Conservation (phyloP, 352 stramenopile species). For the Globisporangium ultimum region DNA sequence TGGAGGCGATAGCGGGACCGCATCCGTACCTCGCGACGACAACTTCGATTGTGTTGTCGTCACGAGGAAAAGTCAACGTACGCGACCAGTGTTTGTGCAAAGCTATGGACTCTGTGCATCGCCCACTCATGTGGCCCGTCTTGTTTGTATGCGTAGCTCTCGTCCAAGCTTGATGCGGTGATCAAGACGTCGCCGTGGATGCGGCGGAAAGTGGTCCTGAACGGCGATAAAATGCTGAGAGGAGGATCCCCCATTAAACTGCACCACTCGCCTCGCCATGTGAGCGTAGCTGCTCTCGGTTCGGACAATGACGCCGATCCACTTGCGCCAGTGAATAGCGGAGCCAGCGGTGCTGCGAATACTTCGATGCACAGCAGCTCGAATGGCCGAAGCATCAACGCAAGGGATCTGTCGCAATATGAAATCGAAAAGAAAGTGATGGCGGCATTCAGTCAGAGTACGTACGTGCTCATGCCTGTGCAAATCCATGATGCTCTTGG, state of each 20-base stretch:
- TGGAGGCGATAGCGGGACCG: constrained; percentile 6
- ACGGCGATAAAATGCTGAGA: constrained; percentile 28
- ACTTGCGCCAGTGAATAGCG: neutral
- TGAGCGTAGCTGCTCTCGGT: neutral
- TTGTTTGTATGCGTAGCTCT: constrained; percentile 24
- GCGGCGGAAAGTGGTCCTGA: constrained; percentile 54
- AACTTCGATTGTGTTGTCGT: constrained; percentile 7
- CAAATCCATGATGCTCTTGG: neutral
- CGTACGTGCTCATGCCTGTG: neutral
- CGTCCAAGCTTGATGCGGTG: constrained; percentile 57
- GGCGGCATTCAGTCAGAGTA: constrained; percentile 54
- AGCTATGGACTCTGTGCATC: neutral
- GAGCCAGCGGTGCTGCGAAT: neutral
- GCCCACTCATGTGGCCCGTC: neutral
- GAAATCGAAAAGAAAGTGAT: constrained; percentile 42
- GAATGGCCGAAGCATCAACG: constrained; percentile 11
- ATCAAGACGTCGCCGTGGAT: constrained; percentile 50
- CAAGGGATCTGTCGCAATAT: constrained; percentile 10
- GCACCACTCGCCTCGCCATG: constrained; percentile 17
- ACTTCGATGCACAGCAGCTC: neutral
- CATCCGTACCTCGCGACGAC: constrained; percentile 10
- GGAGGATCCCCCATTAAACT: constrained; percentile 14
- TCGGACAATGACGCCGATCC: neutral
- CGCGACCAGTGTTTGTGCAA: neutral
- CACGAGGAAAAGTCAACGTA: constrained; percentile 19